Conservation (phyloP, 164 flowering plant species). For the Vitis rotundifolia region DNA sequence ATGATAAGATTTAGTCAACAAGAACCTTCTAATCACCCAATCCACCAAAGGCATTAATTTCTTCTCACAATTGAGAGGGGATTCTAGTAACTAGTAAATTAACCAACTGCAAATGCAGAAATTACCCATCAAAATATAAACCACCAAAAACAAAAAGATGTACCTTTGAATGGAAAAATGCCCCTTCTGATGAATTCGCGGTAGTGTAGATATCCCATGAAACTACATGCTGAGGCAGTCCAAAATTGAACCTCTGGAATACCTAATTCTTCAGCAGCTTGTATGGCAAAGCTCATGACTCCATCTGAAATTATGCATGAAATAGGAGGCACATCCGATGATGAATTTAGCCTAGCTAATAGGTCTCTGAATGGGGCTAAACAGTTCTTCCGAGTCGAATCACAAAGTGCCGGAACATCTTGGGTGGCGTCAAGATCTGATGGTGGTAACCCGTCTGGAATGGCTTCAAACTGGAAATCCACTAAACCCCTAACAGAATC, state of each 20-base stretch:
- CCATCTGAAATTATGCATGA: conserved; percentile 49
- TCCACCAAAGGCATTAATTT: no score
- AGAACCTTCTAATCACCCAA: no score
- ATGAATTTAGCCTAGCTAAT: conserved; percentile 22
- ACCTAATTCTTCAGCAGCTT: conserved; percentile 40
- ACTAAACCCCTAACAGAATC: conserved; percentile 28
- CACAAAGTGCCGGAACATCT: conserved; percentile 40
- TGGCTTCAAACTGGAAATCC: conserved; percentile 51
- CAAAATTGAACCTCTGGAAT: conserved; percentile 40
- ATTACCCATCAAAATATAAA: not conserved
- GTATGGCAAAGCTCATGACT: conserved; percentile 36
- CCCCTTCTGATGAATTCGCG: conserved; percentile 32
- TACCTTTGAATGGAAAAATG: conserved; percentile 56
- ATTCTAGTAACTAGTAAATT: not conserved
- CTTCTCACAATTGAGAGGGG: no score
- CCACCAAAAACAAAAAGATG: not conserved
- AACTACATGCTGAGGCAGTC: conserved; percentile 42
- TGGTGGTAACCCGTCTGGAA: conserved; percentile 62
- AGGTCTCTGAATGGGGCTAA: conserved; percentile 30
- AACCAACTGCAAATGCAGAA: not conserved
- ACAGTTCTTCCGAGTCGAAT: conserved; percentile 30
- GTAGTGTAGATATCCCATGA: conserved; percentile 30
- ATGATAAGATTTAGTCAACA: no score
- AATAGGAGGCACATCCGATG: conserved; percentile 31
- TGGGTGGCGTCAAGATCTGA: conserved; percentile 53